Evolutionary conservation across 257 asterid species (phyloP), one percentile per base, ranked within the genome.

Genomic region (Solanum raphanifolium): DNA sequence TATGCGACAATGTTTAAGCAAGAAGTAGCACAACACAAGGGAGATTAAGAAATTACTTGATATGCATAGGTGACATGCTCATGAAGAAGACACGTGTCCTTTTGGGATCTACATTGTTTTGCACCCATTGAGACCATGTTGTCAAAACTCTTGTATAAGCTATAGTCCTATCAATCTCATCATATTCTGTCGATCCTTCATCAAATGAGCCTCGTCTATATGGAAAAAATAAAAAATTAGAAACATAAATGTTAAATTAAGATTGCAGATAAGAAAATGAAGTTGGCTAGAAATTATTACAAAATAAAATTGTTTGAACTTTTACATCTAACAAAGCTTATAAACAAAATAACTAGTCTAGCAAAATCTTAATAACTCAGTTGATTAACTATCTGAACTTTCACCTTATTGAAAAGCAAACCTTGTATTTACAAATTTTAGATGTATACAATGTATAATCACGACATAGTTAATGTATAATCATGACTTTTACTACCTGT

Each of bases 41-140:
- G 1, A 60, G 71, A 5, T 8, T 7, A 1, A 65, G 71, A n/a
- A 5, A 31, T 29, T 95, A 95, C 98, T 91, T 94, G 94, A 95
- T 92, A 86, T 96, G 98, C 75, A 96, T 98, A 86, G 98, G 98
- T 4, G 98, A 96, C 98, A 87, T 96, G 98, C 98, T 96, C 96
- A 95, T 92, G 91, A 96, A 96, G 91, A 94, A 96, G 15, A 95
- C 95, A 87, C 87, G 91, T 34, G 98, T 96, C 0, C 91, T 91
- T 82, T 92, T 92, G 6, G 96, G 94, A 88, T 96, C 88, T 7
- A 94, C 87, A 34, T 95, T 92, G 29, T 81, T 81, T 25, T 95
- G 92, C 9, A 94, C 94, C 98, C 98, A 96, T 7, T 90, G 86
- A 6, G 96, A 88, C 98, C 98, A 96, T 6, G 98, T 96, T 68